phyloP scores from a whole-genome alignment of 2,329 filamentous ascomycete species.

The Fusarium veterinarium region DNA sequence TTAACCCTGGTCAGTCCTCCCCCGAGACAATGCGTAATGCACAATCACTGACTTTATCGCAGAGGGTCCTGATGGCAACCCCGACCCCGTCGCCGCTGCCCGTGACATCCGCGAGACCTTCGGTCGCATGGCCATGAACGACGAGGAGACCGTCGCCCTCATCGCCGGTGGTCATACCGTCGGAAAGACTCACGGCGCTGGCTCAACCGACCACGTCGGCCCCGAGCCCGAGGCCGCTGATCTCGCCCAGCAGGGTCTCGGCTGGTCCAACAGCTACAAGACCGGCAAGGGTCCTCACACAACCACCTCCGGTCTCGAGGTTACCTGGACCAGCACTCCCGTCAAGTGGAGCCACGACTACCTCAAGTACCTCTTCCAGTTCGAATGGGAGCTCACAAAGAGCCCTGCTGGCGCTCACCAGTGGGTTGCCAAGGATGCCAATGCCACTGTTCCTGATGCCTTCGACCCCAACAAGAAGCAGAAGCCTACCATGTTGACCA shows the following conservation, averaged over 20 bases:
- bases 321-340: slow-evolving; percentile 82
- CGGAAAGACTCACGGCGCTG: slow-evolving; percentile 79
- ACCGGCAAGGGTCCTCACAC: slow-evolving; percentile 76
- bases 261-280: slow-evolving; percentile 74
- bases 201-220: slow-evolving; percentile 63
- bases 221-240: slow-evolving; percentile 73
- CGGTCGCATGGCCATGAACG: slow-evolving; percentile 84
- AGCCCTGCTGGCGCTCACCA: slow-evolving; percentile 81
- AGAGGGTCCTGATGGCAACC: slow-evolving; percentile 80
- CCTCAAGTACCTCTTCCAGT: slow-evolving; percentile 82
- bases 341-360: slow-evolving; percentile 74
- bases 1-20: slow-evolving; percentile 11
- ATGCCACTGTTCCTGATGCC: slow-evolving; percentile 52
- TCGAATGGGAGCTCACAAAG: slow-evolving; percentile 81
- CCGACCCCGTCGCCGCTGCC: slow-evolving; percentile 76
- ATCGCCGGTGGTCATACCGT: slow-evolving; percentile 85
- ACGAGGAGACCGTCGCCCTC: slow-evolving; percentile 82
- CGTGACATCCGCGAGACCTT: slow-evolving; percentile 81
- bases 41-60: slow-evolving; percentile 59
- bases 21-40: not conserved
- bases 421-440: slow-evolving; percentile 73
- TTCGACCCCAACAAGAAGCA: slow-evolving; percentile 36
- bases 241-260: slow-evolving; percentile 75
- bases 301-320: slow-evolving; percentile 82
- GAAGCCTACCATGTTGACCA: slow-evolving; percentile 31